Conservation (phyloP, 2,329 filamentous ascomycete species). For the Trichophyton simii region DNA sequence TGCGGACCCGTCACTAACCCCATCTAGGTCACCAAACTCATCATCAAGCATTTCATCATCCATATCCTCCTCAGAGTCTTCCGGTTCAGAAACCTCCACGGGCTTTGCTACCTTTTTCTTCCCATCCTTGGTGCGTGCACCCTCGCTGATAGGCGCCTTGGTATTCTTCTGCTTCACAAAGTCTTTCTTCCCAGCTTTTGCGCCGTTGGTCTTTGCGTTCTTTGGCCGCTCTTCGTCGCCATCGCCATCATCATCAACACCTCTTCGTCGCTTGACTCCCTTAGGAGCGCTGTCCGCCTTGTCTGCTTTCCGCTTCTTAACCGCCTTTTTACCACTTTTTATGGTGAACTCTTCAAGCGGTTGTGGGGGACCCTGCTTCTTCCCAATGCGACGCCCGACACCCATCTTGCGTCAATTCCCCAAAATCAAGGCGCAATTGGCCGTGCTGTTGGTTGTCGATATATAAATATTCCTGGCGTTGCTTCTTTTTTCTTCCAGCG, state of each 20-base stretch:
- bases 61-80: slow-evolving; percentile 29
- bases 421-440: neutral
- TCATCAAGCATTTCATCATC: slow-evolving; percentile 33
- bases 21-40: slow-evolving; percentile 36
- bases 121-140: slow-evolving; percentile 13
- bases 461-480: neutral
- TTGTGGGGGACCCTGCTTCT: slow-evolving; percentile 82
- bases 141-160: slow-evolving; percentile 11
- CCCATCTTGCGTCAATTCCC: slow-evolving; percentile 52
- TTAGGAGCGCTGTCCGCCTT: slow-evolving; percentile 41
- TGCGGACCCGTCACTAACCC: slow-evolving; percentile 28
- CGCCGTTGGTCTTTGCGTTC: slow-evolving; percentile 38
- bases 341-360: slow-evolving; percentile 61
- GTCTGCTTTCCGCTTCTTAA: slow-evolving; percentile 73
- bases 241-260: slow-evolving; percentile 24
- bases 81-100: slow-evolving; percentile 18
- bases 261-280: slow-evolving; percentile 12
- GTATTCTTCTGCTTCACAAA: slow-evolving; percentile 27
- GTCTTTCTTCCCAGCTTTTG: slow-evolving; percentile 30
- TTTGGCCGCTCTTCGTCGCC: slow-evolving; percentile 48
- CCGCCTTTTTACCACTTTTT: slow-evolving; percentile 51
- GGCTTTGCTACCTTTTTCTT: slow-evolving; percentile 29
- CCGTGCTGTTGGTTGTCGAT: neutral
- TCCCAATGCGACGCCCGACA: slow-evolving; percentile 73
- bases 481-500: neutral